Percentiles rank a stretch among this genome's conserved stretches.
Conservation (phyloP, 1,284 basidiomycete genomes). For the Apiotrichum gamsii region DNA sequence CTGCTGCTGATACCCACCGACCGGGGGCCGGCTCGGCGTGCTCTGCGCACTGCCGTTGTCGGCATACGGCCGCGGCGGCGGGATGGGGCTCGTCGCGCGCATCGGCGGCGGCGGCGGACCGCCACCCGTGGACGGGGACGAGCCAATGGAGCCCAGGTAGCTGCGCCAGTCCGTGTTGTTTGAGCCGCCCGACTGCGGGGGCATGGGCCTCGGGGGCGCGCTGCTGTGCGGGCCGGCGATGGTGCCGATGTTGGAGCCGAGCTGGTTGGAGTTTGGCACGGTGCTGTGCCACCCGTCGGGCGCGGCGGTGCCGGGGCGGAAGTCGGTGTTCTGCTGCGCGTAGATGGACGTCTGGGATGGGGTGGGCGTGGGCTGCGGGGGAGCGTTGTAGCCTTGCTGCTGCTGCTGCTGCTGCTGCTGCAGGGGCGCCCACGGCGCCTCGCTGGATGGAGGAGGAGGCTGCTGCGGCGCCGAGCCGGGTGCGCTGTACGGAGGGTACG, state of each 20-base stretch:
- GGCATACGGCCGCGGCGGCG: slow-evolving; percentile 11
- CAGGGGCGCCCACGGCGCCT: not conserved
- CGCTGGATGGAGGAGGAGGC: not conserved
- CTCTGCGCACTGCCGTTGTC: slow-evolving; percentile 1
- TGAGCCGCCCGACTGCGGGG: not conserved
- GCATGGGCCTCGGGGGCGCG: not conserved
- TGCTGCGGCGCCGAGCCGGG: not conserved
- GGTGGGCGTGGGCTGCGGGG: not conserved
- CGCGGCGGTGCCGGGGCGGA: slow-evolving; percentile 2
- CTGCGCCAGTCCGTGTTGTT: slow-evolving; percentile 32
- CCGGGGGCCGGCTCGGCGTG: slow-evolving; percentile 18
- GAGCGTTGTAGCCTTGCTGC: slow-evolving; percentile 1
- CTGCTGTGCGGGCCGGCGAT: not conserved
- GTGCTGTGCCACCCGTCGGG: slow-evolving; percentile 2
- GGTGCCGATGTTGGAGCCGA: not conserved
- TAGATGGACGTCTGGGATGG: slow-evolving; percentile 9
- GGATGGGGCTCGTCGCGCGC: slow-evolving; percentile 18
- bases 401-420: too few species aligned
- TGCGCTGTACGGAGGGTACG: not conserved
- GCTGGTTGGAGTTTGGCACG: too few species aligned
- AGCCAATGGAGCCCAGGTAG: slow-evolving; percentile 31
- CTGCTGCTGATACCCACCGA: slow-evolving; percentile 25
- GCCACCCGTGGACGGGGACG: too few species aligned
- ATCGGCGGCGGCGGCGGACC: not conserved
- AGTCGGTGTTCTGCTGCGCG: slow-evolving; percentile 5